phyloP scores from a whole-genome alignment of 2,329 filamentous ascomycete genomes.

The Penicillium aurantiogriseum region DNA sequence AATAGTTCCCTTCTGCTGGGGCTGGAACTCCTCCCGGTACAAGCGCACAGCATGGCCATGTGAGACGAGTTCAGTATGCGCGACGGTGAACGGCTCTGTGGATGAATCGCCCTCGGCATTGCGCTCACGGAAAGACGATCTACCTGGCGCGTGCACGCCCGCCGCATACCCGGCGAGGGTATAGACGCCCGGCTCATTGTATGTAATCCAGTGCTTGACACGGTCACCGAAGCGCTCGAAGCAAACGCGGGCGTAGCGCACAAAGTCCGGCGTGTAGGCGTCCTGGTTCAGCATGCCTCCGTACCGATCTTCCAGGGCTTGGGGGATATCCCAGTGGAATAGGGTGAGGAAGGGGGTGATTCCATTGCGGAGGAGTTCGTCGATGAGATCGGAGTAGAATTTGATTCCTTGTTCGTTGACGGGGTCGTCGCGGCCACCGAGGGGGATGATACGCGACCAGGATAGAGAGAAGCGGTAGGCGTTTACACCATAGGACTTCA shows the following conservation, averaged over 20 bases:
- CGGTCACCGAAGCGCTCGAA: conserved; percentile 69
- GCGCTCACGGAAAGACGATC: conserved; percentile 68
- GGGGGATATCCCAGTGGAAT: conserved; percentile 79
- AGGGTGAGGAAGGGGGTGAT: conserved; percentile 77
- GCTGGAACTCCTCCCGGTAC: conserved; percentile 75
- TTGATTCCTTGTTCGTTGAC: conserved; percentile 73
- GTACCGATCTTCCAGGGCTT: conserved; percentile 71
- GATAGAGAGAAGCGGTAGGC: conserved; percentile 79
- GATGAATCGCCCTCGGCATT: conserved; percentile 68
- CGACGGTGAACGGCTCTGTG: conserved; percentile 73
- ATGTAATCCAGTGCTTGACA: conserved; percentile 81
- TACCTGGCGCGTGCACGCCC: conserved; percentile 73
- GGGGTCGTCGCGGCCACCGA: conserved; percentile 72
- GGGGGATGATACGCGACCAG: conserved; percentile 72
- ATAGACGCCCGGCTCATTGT: conserved; percentile 81
- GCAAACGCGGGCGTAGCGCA: conserved; percentile 71
- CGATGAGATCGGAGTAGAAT: conserved; percentile 72
- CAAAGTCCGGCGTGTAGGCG: conserved; percentile 74
- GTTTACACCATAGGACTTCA: conserved; percentile 68
- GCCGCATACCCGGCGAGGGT: conserved; percentile 73
- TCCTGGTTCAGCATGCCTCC: conserved; percentile 71
- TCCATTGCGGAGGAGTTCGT: conserved; percentile 68
- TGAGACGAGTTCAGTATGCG: conserved; percentile 72
- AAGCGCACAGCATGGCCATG: conserved; percentile 72
- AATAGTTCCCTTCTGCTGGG: conserved; percentile 66